Percentiles rank a stretch among this genome's conserved stretches.
Evolutionary conservation across 495 filamentous ascomycete genomes (phyloP).

Genomic region (Podospora australis): DNA sequence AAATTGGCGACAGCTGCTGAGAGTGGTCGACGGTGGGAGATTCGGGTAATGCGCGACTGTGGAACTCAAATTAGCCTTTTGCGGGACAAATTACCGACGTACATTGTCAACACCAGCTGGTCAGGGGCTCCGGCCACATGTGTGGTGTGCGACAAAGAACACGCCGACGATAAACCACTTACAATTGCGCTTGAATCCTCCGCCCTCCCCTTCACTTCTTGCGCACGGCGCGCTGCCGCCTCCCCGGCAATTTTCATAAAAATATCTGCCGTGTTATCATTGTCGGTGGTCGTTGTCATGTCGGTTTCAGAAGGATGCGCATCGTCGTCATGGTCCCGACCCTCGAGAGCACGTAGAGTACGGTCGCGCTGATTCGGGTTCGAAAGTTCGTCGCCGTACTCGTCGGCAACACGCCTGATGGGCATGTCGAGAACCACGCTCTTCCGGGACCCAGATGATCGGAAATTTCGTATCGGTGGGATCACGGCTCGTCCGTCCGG

Average conservation of each 20-base stretch:
- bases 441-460: slow-evolving; percentile 43
- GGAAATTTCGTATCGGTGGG: slow-evolving; percentile 45
- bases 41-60: slow-evolving; percentile 37
- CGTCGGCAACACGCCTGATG: slow-evolving; percentile 23
- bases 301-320: slow-evolving; percentile 38
- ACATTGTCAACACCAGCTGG: too few species aligned
- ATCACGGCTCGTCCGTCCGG: slow-evolving; percentile 30
- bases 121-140: slow-evolving; percentile 6
- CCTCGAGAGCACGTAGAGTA: slow-evolving; percentile 44
- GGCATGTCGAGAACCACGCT: slow-evolving; percentile 46
- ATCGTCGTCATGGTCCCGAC: slow-evolving; percentile 32
- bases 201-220: slow-evolving; percentile 20
- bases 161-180: slow-evolving; percentile 23
- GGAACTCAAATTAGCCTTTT: background rate
- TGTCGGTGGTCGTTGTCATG: slow-evolving; percentile 34
- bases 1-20: slow-evolving; percentile 35
- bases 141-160: background rate
- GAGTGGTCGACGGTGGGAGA: slow-evolving; percentile 37
- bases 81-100: too few species aligned
- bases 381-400: slow-evolving; percentile 31
- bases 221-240: slow-evolving; percentile 31
- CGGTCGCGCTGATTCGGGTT: slow-evolving; percentile 42
- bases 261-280: slow-evolving; percentile 45
- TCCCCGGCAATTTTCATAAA: slow-evolving; percentile 50
- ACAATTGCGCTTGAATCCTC: slow-evolving; percentile 35